A percentile compares a stretch with the other conserved stretches of the same genome.
Conservation (phyloP, 2,329 filamentous ascomycete genomes). For the Botryotinia calthae region DNA sequence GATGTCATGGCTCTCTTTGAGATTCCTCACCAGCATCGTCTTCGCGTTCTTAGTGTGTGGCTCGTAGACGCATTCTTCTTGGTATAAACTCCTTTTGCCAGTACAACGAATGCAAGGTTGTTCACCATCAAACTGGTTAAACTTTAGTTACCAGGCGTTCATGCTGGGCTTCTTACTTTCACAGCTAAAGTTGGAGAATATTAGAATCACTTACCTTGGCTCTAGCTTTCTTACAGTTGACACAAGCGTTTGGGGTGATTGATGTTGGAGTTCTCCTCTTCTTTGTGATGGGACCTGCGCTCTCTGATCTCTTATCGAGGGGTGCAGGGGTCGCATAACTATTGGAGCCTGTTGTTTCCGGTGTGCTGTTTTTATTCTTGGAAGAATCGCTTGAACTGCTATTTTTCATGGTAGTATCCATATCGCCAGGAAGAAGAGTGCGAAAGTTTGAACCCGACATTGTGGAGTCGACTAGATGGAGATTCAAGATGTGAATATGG, state of each 20-base stretch:
- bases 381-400: not conserved
- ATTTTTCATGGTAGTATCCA: not conserved
- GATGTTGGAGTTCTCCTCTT: not conserved
- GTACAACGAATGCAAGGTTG: constrained; percentile 38
- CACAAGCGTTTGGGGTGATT: constrained; percentile 5
- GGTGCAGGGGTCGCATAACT: too few relatives aligned
- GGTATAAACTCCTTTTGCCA: constrained; percentile 27
- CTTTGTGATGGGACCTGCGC: not conserved
- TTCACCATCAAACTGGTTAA: constrained; percentile 38
- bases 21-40: constrained; percentile 37
- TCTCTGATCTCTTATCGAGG: not conserved
- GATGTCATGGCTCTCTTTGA: constrained; percentile 11
- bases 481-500: not conserved
- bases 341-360: not conserved
- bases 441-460: not conserved
- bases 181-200: not conserved
- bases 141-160: not conserved
- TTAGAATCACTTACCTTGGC: constrained; percentile 35
- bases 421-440: not conserved
- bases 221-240: constrained; percentile 8
- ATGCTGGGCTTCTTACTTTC: not conserved
- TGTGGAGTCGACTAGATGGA: not conserved
- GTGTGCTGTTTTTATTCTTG: not conserved
- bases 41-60: constrained; percentile 40
- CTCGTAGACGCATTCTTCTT: constrained; percentile 36